Evolutionary conservation across 148 eudicot genomes (phyloP), one percentile per base, ranked within the genome.

Genomic region (Fallopia convolvulus): DNA sequence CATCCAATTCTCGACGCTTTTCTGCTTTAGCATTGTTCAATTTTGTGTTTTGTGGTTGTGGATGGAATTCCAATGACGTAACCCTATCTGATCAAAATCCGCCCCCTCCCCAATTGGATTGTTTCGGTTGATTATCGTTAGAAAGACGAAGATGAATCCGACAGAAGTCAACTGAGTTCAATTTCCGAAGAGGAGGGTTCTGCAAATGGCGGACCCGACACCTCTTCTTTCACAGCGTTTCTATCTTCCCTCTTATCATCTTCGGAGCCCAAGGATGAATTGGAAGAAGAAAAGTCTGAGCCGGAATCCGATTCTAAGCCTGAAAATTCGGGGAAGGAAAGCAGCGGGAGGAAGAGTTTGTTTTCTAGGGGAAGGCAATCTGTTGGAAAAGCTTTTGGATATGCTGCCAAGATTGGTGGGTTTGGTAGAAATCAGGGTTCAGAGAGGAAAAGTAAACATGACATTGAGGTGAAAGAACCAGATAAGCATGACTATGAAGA

Each of bases 211-310:
- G 99, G 93, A 76, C 99, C 99, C 13, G 99, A 95, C 86, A 95
- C 99, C 21, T 92, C 99, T 66, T 95, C 99, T 40, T 94, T 94
- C 76, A 72, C 96, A 23, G 99, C 99, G 46, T 95, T 95, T 75
- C 85, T 95, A 2, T 86, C 81, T 79, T 89, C 97, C 23, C 77
- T 95, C 7, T 58, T 95, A 55, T 82, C 91, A 47, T 66, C 86
- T 11, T 76, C 89, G 58, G 89, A 86, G 53, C 75, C 86, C 42
- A 75, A 75, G 75, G 68, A 79, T 74, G 84, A 80, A 47, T 36
- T 55, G 61, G 80, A 77, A 75, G 78, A 80, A 75, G 84, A 81
- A 80, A 74, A 47, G 61, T 11, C 32, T 72, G 87, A 85, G 39
- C 53, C 80, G 32, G 79, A 82, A 50, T 30, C 81, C 77, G 83